Evolutionary conservation across 83 land plant species (phyloP), one percentile per base, ranked within the genome.

Genomic region (Picea mariana): DNA sequence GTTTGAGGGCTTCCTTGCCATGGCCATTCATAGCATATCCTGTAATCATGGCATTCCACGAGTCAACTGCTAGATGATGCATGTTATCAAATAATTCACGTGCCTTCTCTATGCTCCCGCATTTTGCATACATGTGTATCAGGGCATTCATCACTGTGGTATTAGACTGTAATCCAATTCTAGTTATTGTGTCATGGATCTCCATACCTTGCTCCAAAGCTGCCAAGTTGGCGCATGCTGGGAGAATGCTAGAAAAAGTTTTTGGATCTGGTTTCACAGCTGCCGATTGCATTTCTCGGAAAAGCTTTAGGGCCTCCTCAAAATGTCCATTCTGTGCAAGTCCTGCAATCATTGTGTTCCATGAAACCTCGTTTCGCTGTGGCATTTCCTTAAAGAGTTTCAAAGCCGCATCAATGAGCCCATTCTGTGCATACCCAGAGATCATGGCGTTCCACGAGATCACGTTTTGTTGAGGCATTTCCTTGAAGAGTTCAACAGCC

Each of bases 21-120:
- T 73, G 17, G 9, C 88, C 86, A 78, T 84, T 65, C 42, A 63
- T 66, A 21, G 88, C 88, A 79, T 80, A 59, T 20, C 88, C 86
- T 40, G 68, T 67, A 5, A 87, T 87, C 44, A 61, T 61, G 15
- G 79, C 83, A 17, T 78, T 84, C 62, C 82, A 87, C 17, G 78
- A 21, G 27, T 62, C 78, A 31, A 78, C 83, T 76, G 81, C 78
- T 63, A 40, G 55, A 3, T 81, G 34, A 42, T 2, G 13, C 38
- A 61, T 26, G 27, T 62, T 27, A 20, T 81, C 49, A 23, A 81
- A 87, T 49, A 79, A 82, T 7, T 40, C 20, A 31, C 38, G 31
- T 6, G 84, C 84, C 40, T 77, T n/a, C n/a, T n/a, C n/a, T n/a
- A n/a, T n/a, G n/a, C n/a, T n/a, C n/a, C n/a, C n/a, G n/a, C n/a